Base-by-base conservation (phyloP, 73 alveolate genomes). In the Paramecium octaurelia region DNA sequence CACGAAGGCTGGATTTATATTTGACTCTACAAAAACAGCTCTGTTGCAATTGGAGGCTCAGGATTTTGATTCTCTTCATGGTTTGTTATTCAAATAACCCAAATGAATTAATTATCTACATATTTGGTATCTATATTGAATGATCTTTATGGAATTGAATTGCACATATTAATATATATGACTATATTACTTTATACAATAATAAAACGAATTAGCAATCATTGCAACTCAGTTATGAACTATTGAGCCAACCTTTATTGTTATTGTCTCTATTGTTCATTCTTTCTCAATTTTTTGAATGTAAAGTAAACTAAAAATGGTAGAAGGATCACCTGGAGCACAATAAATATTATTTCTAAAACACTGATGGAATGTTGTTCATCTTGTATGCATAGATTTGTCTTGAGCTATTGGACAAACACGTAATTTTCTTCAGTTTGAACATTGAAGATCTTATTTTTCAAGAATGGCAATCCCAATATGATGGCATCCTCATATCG, bases 41-140 rank as follows among this genome's bases (percentile, higher is more conserved):
- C 46, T 46, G 20, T 24, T 80, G 10, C 27, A 80, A 46, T 44
- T 80, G 46, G 43, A 80, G 12, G 91, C 70, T 14, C 31, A 40
- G 46, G 91, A 80, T 31, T 80, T 44, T 43, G 91, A 80, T 80
- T 44, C 46, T 9, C 46, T 80, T 8, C 75, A 80, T 80, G 91
- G 91, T 6, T 46, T 80, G 8, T 20, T 46, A 80, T 80, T 14
- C 18, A 80, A 80, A 80, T 14, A 64, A 20, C 29, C n/a, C 14
- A 64, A 64, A 64, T 64, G 84, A 64, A 11, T 27, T 31, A 34
- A 23, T 64, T 24, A 59, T 59, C 60, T 48, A 48, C n/a, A 48
- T 48, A 48, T 48, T 48, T 48, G 6, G 23, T 54, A 54, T 54
- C 69, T 54, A 54, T 54, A 54, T 54, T 48, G 59, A 48, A 18